Evolutionary conservation across 225 moss, liverwort and hornwort genomes (phyloP), one percentile per base, ranked within the genome.

Genomic region (Bryoerythrophyllum caledonicum): DNA sequence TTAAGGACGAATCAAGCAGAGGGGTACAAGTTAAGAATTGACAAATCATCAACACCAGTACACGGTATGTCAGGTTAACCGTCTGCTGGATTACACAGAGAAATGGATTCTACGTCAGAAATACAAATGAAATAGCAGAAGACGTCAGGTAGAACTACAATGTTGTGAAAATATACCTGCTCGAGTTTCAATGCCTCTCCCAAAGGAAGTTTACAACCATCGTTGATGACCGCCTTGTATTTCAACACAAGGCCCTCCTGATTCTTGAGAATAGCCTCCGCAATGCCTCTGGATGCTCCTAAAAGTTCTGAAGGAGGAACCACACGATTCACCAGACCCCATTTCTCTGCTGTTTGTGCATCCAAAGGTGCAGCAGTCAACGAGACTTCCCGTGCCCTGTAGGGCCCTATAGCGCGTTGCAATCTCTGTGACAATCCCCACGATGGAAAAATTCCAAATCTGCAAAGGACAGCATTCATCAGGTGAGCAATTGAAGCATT

Each of bases 341-440:
- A 99, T 52, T 86, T 94, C 81, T 99, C 91, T n/a, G 97, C 97
- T 46, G 86, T 91, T 58, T 78, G 76, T 55, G 93, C 90, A 81
- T 99, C 95, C 65, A 99, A 58, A 64, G 89, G 90, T 43, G 86
- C 86, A 37, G 89, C 84, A 57, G 95, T 88, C 28, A 99, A 81
- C 24, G 95, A 95, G 25, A 88, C 83, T 77, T 99, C 89, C 13
- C 89, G 81, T 71, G 97, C 97, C 34, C 95, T 84, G 67, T 93
- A 89, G 1, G 86, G 83, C 37, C 97, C 97, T 55, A 99, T 81
- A 40, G 89, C 65, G 32, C 93, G 93, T 20, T 87, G 86, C 71
- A 99, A 79, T 82, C 90, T 99, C 76, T 94, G 94, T 26, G 97
- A 95, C 46, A 99, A 82, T 13, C 97, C 97, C 95, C 95, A 95